Percentiles rank a stretch among this genome's conserved stretches.
Conservation (phyloP, 169 alveolate species). For the Eimeria acervulina region DNA sequence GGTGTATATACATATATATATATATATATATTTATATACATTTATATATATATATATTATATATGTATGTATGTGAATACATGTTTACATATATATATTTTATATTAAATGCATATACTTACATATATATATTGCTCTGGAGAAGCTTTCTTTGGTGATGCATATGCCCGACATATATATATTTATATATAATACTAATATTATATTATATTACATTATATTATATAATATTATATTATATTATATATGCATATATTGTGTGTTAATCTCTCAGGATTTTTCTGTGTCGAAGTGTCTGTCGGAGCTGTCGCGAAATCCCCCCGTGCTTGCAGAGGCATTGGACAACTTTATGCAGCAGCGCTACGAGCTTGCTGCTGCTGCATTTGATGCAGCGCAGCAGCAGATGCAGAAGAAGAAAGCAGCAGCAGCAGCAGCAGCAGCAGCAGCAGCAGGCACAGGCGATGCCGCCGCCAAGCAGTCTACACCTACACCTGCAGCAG, state of each 20-base stretch:
- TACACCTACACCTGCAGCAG: not conserved
- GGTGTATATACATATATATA: too few species aligned
- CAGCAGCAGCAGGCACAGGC: constrained; percentile 32
- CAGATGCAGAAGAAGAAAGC: constrained; percentile 46
- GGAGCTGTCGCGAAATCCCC: constrained; percentile 68
- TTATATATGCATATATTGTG: not conserved
- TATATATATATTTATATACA: not conserved
- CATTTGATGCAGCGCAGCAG: constrained; percentile 71
- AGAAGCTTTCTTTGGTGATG: not conserved
- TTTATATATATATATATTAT: not conserved
- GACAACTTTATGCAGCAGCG: constrained; percentile 27
- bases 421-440: constrained; percentile 64
- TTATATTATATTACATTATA: too few species aligned
- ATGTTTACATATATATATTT: not conserved
- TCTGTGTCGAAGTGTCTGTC: constrained; percentile 66
- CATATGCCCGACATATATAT: too few species aligned
- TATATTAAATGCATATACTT: too few species aligned
- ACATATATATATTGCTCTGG: not conserved
- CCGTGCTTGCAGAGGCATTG: constrained; percentile 14
- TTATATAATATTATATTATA: too few species aligned
- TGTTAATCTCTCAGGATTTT: constrained; percentile 42
- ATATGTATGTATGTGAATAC: not conserved
- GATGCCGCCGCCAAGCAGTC: not conserved
- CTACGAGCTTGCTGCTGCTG: constrained; percentile 64
- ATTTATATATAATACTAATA: too few species aligned